Evolutionary conservation across 257 asterid genomes (phyloP), one percentile per base, ranked within the genome.

Genomic region (Penstemon eatonii): DNA sequence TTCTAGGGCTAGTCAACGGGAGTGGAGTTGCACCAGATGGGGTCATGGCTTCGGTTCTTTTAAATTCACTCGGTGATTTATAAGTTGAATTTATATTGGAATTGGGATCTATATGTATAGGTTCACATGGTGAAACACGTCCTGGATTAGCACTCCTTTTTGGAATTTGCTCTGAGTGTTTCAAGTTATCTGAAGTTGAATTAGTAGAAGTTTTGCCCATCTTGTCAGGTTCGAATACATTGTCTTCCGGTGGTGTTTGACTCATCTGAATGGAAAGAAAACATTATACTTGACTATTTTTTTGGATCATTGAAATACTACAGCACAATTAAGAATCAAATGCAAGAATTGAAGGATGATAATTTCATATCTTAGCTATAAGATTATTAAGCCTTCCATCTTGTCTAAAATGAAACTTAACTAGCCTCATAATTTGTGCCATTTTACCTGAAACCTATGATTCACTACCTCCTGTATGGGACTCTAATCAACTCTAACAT

Each of bases 181-280:
- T 77, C 42, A 47, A 19, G 46, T 70, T 67, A 79, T 75, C 66
- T 41, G 84, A 74, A 45, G 71, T 36, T 65, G 78, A 72, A 18
- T 46, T 65, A 42, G 62, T 59, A 0, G 72, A 10, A 67, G n/a
- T 56, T 63, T 67, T 75, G 66, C 63, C 74, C 80, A 47, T 74
- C 40, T 73, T 67, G 38, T 44, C 64, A 11, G 71, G 67, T 59
- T 71, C 68, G 44, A 3, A 10, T 4, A 40, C 65, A 56, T 69
- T 54, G 38, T 71, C 75, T 44, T 78, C 83, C 18, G 70, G 51
- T 43, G 84, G 71, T 62, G 65, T 47, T 62, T 38, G 67, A 54
- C 36, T 77, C 84, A 80, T 83, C 94, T 86, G 84, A 79, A 72
- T 50, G 42, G 60, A 69, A 15, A 37, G 33, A 45, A 57, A 0